Evolutionary conservation across 2,329 filamentous ascomycete species (phyloP).

Genomic region (Dothistroma septosporum): DNA sequence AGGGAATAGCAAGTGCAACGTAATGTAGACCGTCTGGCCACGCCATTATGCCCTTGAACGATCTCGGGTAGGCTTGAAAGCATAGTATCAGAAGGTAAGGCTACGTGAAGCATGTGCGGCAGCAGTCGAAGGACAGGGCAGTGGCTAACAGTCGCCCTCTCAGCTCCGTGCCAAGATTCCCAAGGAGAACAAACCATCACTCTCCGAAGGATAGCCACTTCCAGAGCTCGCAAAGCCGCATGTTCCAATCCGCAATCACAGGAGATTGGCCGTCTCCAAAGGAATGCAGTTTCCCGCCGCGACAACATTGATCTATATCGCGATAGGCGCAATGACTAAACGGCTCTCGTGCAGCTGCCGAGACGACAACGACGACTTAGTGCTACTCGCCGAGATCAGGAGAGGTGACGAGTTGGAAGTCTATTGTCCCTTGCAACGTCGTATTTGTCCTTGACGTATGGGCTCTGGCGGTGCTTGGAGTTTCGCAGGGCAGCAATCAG

Average conservation of each 20-base stretch:
- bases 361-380: background rate
- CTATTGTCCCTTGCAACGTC: background rate
- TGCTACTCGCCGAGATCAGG: no score
- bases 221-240: background rate
- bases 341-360: background rate
- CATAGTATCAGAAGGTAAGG: background rate
- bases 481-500: background rate
- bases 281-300: background rate
- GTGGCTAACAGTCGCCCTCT: background rate
- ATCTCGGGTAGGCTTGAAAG: background rate
- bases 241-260: no score
- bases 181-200: background rate
- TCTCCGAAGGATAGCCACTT: background rate
- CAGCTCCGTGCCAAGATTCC: background rate
- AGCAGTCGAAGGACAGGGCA: background rate
- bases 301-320: background rate
- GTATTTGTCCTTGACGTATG: background rate
- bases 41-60: background rate
- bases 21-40: constrained; percentile 62
- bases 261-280: no score
- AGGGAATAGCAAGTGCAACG: constrained; percentile 70
- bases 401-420: background rate
- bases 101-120: background rate
- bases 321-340: background rate
- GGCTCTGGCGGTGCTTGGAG: background rate